phyloP scores from a whole-genome alignment of 768 basidiomycete species.

The Panaeolus cyanescens region DNA sequence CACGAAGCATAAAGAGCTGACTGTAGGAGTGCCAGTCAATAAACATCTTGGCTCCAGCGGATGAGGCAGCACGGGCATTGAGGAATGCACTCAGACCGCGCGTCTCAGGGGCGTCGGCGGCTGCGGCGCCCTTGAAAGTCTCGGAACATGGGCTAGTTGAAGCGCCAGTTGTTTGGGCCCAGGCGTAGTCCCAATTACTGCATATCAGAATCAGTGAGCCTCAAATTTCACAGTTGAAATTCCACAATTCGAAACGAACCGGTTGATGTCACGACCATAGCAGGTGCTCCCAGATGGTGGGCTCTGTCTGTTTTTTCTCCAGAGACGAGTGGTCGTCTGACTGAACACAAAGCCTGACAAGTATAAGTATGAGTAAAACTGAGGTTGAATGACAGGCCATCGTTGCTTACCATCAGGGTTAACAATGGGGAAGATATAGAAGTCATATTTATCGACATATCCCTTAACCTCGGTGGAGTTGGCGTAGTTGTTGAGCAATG shows the following conservation, averaged over 20 bases:
- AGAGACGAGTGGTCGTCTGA: neutral
- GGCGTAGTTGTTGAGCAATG: slow-evolving; percentile 1
- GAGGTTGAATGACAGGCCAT: neutral
- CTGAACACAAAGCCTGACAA: neutral
- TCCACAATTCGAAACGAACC: neutral
- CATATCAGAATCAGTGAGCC: no score
- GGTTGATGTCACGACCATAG: neutral
- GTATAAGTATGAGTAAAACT: neutral
- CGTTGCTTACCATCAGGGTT: slow-evolving; percentile 3
- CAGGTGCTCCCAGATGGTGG: neutral
- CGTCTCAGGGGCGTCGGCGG: slow-evolving; percentile 2
- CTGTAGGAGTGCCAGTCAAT: slow-evolving; percentile 7
- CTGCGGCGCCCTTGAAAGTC: slow-evolving; percentile 3
- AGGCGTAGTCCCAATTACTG: slow-evolving; percentile 5
- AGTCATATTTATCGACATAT: neutral
- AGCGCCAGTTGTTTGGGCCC: neutral
- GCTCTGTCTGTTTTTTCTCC: neutral
- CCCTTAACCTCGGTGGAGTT: slow-evolving; percentile 1
- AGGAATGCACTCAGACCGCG: neutral
- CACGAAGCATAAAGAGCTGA: slow-evolving; percentile 8
- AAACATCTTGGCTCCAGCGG: slow-evolving; percentile 7
- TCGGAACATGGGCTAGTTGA: slow-evolving; percentile 5
- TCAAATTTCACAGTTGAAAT: no score
- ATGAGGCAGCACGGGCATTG: neutral
- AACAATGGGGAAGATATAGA: slow-evolving; percentile 5